Base-by-base conservation (phyloP, 2,329 filamentous ascomycete genomes). In the Calonectria ilicicola region DNA sequence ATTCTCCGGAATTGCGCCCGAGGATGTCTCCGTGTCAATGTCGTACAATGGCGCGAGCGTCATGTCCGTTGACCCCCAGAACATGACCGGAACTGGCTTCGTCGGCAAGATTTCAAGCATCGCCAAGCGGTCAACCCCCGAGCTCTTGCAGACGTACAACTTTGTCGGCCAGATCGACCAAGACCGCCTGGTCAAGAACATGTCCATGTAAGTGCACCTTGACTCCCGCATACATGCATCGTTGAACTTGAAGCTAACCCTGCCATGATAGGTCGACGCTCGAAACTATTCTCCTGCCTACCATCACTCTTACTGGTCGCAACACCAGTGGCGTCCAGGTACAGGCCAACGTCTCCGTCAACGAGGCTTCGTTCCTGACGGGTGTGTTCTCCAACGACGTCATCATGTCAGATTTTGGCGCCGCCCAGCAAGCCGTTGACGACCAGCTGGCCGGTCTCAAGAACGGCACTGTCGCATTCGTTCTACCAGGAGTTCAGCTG, bases 361-460 rank as follows among this genome's bases (percentile, higher is more conserved):
- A 93, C 82, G 92, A 94, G 81, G 93, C 93, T 19, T 89, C 90
- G 8, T 95, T 95, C 77, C 89, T 95, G 46, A 90, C 89, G 17
- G 93, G 93, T 65, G 89, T 93, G 77, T 95, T 95, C 83, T 90
- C 92, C 67, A 84, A 88, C 63, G 85, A 89, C 68, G 85, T 89
- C 17, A 82, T 91, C 79, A 82, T 88, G 78, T 91, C 90, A 71
- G 84, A 86, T 64, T 85, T 88, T 44, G 81, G 84, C 53, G 76
- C 84, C 62, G 90, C 90, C 27, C 84, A 87, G 73, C 82, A 86
- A 21, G 87, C 88, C 40, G 89, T 91, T 21, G 83, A 89, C 71
- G 81, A 86, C 4, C 84, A 88, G 23, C 81, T 88, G 0, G 82
- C 80, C 0, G 83, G 81, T 5, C 83, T 91, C 27, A 78, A 79